phyloP scores from a whole-genome alignment of 2,329 filamentous ascomycete species.

The Arthrinium puccinioides region DNA sequence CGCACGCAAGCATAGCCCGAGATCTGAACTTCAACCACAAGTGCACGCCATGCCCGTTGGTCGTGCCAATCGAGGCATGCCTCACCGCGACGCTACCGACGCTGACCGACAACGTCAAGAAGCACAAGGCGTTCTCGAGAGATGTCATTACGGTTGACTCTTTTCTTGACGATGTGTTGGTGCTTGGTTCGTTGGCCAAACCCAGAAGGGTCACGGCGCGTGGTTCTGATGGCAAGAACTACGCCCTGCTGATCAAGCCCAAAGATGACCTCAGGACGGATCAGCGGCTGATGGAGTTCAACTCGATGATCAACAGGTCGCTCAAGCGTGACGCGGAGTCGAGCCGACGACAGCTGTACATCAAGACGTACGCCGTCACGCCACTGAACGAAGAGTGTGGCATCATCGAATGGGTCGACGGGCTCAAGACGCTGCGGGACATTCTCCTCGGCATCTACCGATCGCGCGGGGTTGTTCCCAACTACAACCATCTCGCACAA shows the following conservation, averaged over 20 bases:
- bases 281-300: slow-evolving; percentile 98
- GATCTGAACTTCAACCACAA: slow-evolving; percentile 82
- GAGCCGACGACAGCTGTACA: slow-evolving; percentile 83
- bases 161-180: slow-evolving; percentile 82
- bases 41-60: slow-evolving; percentile 72
- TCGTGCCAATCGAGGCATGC: slow-evolving; percentile 81
- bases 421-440: slow-evolving; percentile 87
- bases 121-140: slow-evolving; percentile 79
- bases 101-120: slow-evolving; percentile 62
- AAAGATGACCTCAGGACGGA: slow-evolving; percentile 98
- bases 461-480: slow-evolving; percentile 60
- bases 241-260: slow-evolving; percentile 91
- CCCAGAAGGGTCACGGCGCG: slow-evolving; percentile 83
- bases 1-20: slow-evolving; percentile 63
- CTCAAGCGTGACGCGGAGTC: slow-evolving; percentile 88
- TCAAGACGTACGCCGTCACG: slow-evolving; percentile 94
- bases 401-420: slow-evolving; percentile 97
- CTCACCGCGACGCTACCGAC: slow-evolving; percentile 76
- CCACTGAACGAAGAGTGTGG: slow-evolving; percentile 97
- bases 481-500: slow-evolving; percentile 61
- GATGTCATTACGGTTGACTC: slow-evolving; percentile 76
- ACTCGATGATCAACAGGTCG: slow-evolving; percentile 93
- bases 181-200: slow-evolving; percentile 85
- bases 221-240: slow-evolving; percentile 81
- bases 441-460: slow-evolving; percentile 76